Evolutionary conservation across 1,139 yeast species (phyloP).

Genomic region (Kazachstania sp.): DNA sequence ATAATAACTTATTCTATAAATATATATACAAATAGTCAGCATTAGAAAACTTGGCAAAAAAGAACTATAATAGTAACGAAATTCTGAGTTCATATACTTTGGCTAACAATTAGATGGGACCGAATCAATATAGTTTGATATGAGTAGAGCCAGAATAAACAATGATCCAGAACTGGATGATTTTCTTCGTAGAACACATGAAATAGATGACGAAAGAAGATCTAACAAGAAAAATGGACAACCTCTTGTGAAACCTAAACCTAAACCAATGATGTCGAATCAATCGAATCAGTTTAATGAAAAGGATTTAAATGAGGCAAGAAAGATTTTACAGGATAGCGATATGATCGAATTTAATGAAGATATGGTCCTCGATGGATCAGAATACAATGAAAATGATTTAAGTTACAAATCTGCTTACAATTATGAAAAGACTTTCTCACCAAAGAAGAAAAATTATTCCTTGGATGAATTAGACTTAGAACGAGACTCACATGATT

Average conservation of each 20-base stretch:
- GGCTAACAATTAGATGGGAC: too few species aligned
- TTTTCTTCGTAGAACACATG: conserved; percentile 18
- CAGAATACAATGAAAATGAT: conserved; percentile 6
- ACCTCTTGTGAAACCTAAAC: conserved; percentile 6
- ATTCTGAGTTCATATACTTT: too few species aligned
- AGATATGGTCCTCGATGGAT: conserved; percentile 1
- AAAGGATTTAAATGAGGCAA: conserved; percentile 4
- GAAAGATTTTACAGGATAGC: conserved; percentile 4
- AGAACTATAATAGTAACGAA: too few species aligned
- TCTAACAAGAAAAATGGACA: background rate
- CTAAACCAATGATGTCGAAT: background rate
- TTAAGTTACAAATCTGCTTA: conserved; percentile 33
- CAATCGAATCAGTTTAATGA: background rate
- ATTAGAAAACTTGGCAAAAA: too few species aligned
- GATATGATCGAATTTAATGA: background rate
- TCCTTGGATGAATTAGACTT: conserved; percentile 5
- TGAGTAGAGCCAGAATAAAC: background rate
- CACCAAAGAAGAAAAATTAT: conserved; percentile 12
- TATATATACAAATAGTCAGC: too few species aligned
- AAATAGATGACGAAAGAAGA: conserved; percentile 11
- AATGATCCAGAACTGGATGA: conserved; percentile 11
- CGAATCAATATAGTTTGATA: background rate
- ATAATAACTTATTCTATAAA: too few species aligned
- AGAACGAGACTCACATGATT: background rate
- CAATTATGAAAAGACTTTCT: conserved; percentile 32